Evolutionary conservation across 2,329 filamentous ascomycete genomes (phyloP).

Genomic region (Pezicula radicicola): DNA sequence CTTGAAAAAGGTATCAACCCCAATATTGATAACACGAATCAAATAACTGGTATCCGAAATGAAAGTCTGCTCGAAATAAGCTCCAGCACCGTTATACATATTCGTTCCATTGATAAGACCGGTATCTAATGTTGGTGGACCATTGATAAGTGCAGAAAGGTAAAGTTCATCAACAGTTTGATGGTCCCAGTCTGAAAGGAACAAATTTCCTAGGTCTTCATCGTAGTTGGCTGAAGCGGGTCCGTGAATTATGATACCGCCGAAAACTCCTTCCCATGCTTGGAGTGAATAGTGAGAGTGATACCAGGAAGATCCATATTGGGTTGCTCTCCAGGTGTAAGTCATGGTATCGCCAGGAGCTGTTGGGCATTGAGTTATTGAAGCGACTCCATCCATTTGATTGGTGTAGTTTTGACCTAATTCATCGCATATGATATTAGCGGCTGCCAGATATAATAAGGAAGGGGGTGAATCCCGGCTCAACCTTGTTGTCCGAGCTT

Average conservation of each 20-base stretch:
- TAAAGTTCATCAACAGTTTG: slow-evolving; percentile 19
- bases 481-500: no score
- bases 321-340: slow-evolving; percentile 15
- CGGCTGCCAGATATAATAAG: no score
- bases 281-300: slow-evolving; percentile 53
- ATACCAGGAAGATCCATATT: slow-evolving; percentile 51
- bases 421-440: no score
- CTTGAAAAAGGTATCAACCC: slow-evolving; percentile 41
- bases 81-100: slow-evolving; percentile 11
- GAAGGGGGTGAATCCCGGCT: no score
- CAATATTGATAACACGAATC: slow-evolving; percentile 42
- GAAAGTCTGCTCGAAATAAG: slow-evolving; percentile 31
- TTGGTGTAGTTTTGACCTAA: slow-evolving; percentile 23
- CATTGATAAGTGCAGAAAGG: slow-evolving; percentile 10
- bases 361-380: slow-evolving; percentile 62
- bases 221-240: slow-evolving; percentile 58
- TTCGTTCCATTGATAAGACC: slow-evolving; percentile 24
- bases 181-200: slow-evolving; percentile 28
- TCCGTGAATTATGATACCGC: slow-evolving; percentile 58
- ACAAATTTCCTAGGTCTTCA: slow-evolving; percentile 53
- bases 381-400: slow-evolving; percentile 38
- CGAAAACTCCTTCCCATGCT: slow-evolving; percentile 53
- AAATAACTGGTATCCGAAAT: slow-evolving; percentile 37
- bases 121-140: slow-evolving; percentile 26
- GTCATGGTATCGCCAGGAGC: slow-evolving; percentile 34